A percentile compares a stretch with the other conserved stretches of the same genome.
Evolutionary conservation across 2,329 filamentous ascomycete genomes (phyloP).

Genomic region (Curvularia sp.): DNA sequence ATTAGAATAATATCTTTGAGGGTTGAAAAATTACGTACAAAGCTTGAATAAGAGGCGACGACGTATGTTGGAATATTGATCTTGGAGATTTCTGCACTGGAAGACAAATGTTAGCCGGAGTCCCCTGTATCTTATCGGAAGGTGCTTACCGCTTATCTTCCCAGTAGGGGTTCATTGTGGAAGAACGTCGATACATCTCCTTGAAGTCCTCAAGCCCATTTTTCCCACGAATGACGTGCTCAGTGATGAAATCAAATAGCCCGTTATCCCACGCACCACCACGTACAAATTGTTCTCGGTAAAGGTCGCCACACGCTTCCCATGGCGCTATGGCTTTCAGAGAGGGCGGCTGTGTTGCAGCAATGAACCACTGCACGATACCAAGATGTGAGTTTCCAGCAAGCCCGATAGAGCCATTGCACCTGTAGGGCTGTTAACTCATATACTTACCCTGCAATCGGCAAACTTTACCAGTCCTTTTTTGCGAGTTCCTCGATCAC

Average conservation of each 20-base stretch:
- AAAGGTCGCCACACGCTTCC: slow-evolving; percentile 52
- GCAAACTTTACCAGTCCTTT: slow-evolving; percentile 51
- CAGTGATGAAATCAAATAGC: slow-evolving; percentile 17
- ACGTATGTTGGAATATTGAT: slow-evolving; percentile 27
- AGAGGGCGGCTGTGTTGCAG: slow-evolving; percentile 51
- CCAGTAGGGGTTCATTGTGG: slow-evolving; percentile 23
- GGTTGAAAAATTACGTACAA: background rate
- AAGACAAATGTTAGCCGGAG: background rate
- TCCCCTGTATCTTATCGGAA: background rate
- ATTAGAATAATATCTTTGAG: too few relatives aligned
- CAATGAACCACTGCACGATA: slow-evolving; percentile 53
- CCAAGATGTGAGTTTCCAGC: slow-evolving; percentile 54
- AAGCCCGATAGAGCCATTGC: slow-evolving; percentile 49
- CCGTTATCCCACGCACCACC: slow-evolving; percentile 20
- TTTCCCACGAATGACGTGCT: slow-evolving; percentile 33
- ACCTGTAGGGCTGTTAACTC: slow-evolving; percentile 1
- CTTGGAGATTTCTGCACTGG: slow-evolving; percentile 14
- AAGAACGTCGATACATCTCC: slow-evolving; percentile 19
- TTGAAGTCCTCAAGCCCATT: slow-evolving; percentile 18
- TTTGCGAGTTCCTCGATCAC: slow-evolving; percentile 52
- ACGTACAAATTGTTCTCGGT: slow-evolving; percentile 23
- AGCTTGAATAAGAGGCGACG: slow-evolving; percentile 23
- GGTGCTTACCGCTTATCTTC: slow-evolving; percentile 18
- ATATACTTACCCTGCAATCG: background rate
- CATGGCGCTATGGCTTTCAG: slow-evolving; percentile 55